Evolutionary conservation across 352 stramenopile genomes (phyloP), one percentile per base, ranked within the genome.

Genomic region (Hyaloperonospora arabidopsidis): DNA sequence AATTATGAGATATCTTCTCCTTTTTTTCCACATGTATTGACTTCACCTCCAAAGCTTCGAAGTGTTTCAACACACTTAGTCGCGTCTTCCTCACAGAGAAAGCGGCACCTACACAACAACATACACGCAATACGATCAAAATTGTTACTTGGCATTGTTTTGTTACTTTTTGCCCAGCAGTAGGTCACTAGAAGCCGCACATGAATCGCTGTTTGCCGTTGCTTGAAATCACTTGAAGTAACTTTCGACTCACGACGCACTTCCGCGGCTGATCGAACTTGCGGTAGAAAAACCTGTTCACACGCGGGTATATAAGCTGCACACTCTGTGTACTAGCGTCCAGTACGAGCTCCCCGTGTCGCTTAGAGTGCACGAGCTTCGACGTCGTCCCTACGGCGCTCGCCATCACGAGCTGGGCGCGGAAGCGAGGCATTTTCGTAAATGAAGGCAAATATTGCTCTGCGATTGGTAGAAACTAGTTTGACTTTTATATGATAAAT

Each of bases 221-320:
- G 56, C 59, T 74, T 11, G 69, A 82, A 46, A 71, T 72, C 35
- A 86, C 45, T 15, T 70, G 75, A 46, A 83, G 49, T 29, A 80
- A 51, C 36, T 64, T 66, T 46, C 60, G 63, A 22, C 70, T 62
- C 7, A 70, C 29, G 48, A 84, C 50, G 41, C 64, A 78, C 59
- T 74, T 76, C n/a, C 67, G 57, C 28, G 75, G 75, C 62, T 84
- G 74, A 38, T 69, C 61, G 53, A 84, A 82, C 41, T 52, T 76
- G 54, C 75, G 57, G 49, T 61, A 54, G 56, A 76, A 84, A 43
- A 79, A 49, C 6, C 59, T 44, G 10, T 51, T 57, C 17, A 76
- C 46, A 10, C 61, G 64, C 25, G 72, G 72, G 53, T 82, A 82
- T 50, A 74, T 59, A 38, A 82, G 59, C 51, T 67, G 59, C 46